A percentile compares a stretch with the other conserved stretches of the same genome.
Conservation (phyloP, 176 grass and related monocot genomes). For the Oryza glumipatula region DNA sequence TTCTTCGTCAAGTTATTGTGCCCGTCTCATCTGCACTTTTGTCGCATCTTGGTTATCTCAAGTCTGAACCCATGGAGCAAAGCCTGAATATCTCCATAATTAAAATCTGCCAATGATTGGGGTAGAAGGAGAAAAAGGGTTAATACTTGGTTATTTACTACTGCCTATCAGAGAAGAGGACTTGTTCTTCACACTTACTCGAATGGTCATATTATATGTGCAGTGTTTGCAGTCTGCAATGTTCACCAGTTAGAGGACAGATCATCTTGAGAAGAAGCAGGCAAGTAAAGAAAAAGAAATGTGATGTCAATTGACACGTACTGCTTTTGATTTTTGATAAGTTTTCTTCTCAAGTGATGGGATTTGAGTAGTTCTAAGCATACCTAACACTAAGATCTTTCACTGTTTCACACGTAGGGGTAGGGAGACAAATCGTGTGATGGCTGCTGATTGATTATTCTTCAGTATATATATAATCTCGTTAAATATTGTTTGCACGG, state of each 20-base stretch:
- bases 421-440: constrained; percentile 36
- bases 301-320: not conserved
- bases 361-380: not conserved
- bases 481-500: constrained; percentile 39
- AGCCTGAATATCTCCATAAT: not conserved
- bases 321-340: too few relatives aligned
- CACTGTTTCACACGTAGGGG: constrained; percentile 24
- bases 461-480: not conserved
- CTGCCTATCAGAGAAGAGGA: not conserved
- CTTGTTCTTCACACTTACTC: not conserved
- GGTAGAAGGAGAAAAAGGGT: not conserved
- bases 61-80: not conserved
- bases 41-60: not conserved
- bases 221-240: not conserved
- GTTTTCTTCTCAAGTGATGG: not conserved
- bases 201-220: not conserved
- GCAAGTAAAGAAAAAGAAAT: not conserved
- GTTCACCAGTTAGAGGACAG: not conserved
- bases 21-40: not conserved
- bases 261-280: constrained; percentile 11
- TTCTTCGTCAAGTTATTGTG: constrained; percentile 1
- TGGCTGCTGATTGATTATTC: not conserved
- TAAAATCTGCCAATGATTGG: not conserved
- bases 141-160: not conserved
- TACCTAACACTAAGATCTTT: constrained; percentile 42